Base-by-base conservation (phyloP, 352 stramenopile species). In the Phytophthora megakarya region DNA sequence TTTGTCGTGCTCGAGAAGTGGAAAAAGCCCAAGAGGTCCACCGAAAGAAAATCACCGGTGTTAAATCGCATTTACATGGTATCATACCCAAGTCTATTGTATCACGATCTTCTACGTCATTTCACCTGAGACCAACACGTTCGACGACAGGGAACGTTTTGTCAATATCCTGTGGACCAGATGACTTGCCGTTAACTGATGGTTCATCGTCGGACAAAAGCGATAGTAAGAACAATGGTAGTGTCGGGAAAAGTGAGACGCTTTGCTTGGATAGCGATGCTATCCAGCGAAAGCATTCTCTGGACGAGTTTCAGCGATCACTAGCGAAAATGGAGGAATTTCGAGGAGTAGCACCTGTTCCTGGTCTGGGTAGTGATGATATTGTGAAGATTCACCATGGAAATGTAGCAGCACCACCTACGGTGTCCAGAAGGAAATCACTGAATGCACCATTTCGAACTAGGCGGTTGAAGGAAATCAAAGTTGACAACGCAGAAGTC, bases 21-120 rank as follows among this genome's bases (percentile, higher is more conserved):
- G 82, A 90, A 49, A 86, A 80, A 25, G 82, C 82, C 1, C 81
- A 91, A 59, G 77, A 84, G 48, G 61, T 90, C 18, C 84, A 93
- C 48, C 76, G 75, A 26, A 82, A 81, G 55, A 93, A 93, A 51
- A 84, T 93, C 37, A 74, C 79, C 55, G 71, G 73, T 28, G 82
- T 90, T 28, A 86, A 85, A 46, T 88, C 80, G 25, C 87, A 80
- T 37, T 33, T 92, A 33, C 67, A 45, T 15, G 53, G 61, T 1
- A 73, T 76, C 47, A 76, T 81, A 42, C 69, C 73, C 18, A 78
- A 73, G 37, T 37, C 72, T 51, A 5, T 45, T 38, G 18, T 19
- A 44, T 43, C 67, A 23, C 62, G 67, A 10, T 51, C 75, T 18
- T 25, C 60, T n/a, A 42, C 33, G 10, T 39, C 58, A 8, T 67